phyloP scores from a whole-genome alignment of 2,329 filamentous ascomycete species.

The Pleoardoris graminearum region DNA sequence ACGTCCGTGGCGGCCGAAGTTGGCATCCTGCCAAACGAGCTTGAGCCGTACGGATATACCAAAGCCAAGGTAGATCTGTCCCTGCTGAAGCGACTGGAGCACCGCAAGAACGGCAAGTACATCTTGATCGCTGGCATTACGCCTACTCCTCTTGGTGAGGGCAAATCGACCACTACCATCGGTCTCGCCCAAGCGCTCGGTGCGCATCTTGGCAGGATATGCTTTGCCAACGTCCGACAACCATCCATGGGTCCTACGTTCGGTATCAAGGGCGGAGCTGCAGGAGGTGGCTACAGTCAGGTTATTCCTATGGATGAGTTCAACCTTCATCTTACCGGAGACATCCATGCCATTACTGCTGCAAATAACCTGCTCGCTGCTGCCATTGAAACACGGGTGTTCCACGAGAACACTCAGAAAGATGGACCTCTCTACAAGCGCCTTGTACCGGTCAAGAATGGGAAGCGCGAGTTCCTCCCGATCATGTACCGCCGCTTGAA shows the following conservation, averaged over 20 bases:
- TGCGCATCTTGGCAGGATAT: conserved; percentile 82
- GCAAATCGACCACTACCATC: conserved; percentile 97
- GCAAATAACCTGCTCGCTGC: conserved; percentile 97
- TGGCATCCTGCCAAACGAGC: conserved; percentile 83
- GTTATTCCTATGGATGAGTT: conserved; percentile 99
- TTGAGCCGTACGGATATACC: conserved; percentile 92
- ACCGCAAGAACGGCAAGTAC: conserved; percentile 87
- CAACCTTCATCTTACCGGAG: conserved; percentile 95
- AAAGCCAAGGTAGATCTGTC: conserved; percentile 93
- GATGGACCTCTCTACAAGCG: conserved; percentile 85
- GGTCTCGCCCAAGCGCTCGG: conserved; percentile 91
- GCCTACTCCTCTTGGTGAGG: conserved; percentile 92
- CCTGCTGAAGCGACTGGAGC: conserved; percentile 79
- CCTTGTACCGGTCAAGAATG: conserved; percentile 86
- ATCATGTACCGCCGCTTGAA: conserved; percentile 92
- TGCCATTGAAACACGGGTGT: conserved; percentile 96
- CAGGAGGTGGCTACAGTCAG: conserved; percentile 96
- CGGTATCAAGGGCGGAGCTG: conserved; percentile 97
- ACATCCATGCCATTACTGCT: conserved; percentile 95
- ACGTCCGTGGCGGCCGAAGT: conserved; percentile 82
- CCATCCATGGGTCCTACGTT: conserved; percentile 97
- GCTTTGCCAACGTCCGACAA: conserved; percentile 95
- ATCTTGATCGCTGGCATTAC: conserved; percentile 95
- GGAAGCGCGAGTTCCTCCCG: conserved; percentile 81
- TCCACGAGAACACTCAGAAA: conserved; percentile 95